Evolutionary conservation across 371 early-diverging fungal genomes (phyloP), one percentile per base, ranked within the genome.

Genomic region (Fennellomyces sp.): DNA sequence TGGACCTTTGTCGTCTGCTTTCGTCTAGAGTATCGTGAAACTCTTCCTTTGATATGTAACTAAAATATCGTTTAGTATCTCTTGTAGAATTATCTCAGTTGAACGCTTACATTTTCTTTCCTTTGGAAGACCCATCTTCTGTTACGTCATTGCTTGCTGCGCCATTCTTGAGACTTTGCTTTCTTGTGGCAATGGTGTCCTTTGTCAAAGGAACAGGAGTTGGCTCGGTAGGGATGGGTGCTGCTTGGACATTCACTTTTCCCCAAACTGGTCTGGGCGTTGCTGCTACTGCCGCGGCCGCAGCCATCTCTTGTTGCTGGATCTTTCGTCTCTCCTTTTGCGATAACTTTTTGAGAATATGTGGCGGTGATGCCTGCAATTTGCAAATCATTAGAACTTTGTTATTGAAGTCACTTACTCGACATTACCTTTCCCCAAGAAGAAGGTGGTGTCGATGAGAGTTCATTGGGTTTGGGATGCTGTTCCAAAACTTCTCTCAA

Each of bases 261-360:
- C 81, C 81, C 81, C 81, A 80, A 4, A 72, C 76, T 28, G 72
- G 53, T 41, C 73, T 80, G 1, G 65, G 47, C 3, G 64, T 30
- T 19, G 61, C 31, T 3, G 69, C 51, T 26, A 51, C 64, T 15
- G 59, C 36, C 10, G 55, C 39, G 41, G 59, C 42, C 12, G 35
- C 50, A 13, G 61, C 68, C 25, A 60, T 11, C 53, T 76, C 70
- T 51, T 72, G 72, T 31, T 72, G 66, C 11, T 70, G 67, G 10
- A 77, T 23, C 26, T 70, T 75, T 11, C 70, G 63, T 48, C 78
- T 54, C 41, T 81, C 81, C 29, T 74, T 78, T 56, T 81, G 81
- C 7, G 81, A 81, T 0, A 70, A 50, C 54, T 81, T 81, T 56
- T 80, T 80, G 8, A 57, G 56, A 10, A 52, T 29, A 50, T 56